Conservation (phyloP, 345 rosid genomes). For the Lepidium didymum region DNA sequence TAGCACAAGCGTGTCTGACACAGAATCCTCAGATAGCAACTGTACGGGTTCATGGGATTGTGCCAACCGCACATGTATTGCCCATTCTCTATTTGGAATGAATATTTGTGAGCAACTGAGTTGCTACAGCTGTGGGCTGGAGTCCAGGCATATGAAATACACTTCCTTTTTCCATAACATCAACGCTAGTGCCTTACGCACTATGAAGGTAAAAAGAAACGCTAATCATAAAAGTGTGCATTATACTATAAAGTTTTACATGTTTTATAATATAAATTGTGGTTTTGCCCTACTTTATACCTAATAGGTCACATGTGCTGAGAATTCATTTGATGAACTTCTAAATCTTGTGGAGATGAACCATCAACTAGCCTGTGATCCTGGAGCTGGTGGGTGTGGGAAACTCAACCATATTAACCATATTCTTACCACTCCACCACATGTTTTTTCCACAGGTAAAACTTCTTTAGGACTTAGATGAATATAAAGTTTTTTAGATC, state of each 20-base stretch:
- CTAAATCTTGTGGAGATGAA: slow-evolving; percentile 79
- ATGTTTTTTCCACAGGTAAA: slow-evolving; percentile 79
- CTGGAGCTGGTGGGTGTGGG: slow-evolving; percentile 84
- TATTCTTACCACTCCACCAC: slow-evolving; percentile 67
- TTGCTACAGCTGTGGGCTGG: slow-evolving; percentile 72
- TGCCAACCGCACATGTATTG: slow-evolving; percentile 57
- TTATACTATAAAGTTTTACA: not conserved
- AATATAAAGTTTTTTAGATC: slow-evolving; percentile 1
- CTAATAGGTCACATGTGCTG: slow-evolving; percentile 57
- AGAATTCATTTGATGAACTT: slow-evolving; percentile 72
- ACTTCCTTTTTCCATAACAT: slow-evolving; percentile 89
- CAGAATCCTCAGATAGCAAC: slow-evolving; percentile 55
- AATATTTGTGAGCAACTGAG: slow-evolving; percentile 72
- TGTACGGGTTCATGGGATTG: slow-evolving; percentile 77
- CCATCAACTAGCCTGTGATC: slow-evolving; percentile 88
- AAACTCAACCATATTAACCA: slow-evolving; percentile 72
- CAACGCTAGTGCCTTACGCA: slow-evolving; percentile 87
- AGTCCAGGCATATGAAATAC: slow-evolving; percentile 84
- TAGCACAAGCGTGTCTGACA: slow-evolving; percentile 47
- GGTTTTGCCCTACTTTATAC: slow-evolving; percentile 8
- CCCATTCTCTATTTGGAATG: slow-evolving; percentile 91
- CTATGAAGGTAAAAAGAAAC: slow-evolving; percentile 54
- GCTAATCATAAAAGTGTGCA: not conserved
- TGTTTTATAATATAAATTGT: not conserved
- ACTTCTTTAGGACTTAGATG: not conserved